These are phyloP conservation scores for Saccharomycopsis olivae DNA, from an alignment of 805 yeast genomes.

Conservation along the genomic window DNA sequence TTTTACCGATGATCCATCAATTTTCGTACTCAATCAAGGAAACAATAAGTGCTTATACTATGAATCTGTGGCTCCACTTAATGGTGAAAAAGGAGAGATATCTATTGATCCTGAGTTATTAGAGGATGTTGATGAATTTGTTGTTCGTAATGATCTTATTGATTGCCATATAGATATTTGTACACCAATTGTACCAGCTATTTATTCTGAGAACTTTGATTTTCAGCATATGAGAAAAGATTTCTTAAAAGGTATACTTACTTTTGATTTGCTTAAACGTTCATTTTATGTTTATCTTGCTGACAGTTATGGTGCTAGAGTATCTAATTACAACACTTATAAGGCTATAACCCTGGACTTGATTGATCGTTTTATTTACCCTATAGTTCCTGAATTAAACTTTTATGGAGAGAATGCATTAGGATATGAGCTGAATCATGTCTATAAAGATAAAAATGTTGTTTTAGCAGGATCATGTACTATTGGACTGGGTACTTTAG, in stretches of 20 bases:
- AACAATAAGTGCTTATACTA: slow-evolving; percentile 71
- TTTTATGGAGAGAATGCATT: slow-evolving; percentile 61
- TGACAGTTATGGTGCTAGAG: slow-evolving; percentile 83
- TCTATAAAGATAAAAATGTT: slow-evolving; percentile 84
- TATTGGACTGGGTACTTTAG: slow-evolving; percentile 68
- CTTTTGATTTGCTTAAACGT: slow-evolving; percentile 83
- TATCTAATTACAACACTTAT: slow-evolving; percentile 90
- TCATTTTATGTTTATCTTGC: slow-evolving; percentile 83
- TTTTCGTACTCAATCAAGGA: slow-evolving; percentile 73
- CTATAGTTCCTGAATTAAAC: slow-evolving; percentile 82
- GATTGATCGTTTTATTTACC: slow-evolving; percentile 86
- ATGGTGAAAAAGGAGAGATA: slow-evolving; percentile 35
- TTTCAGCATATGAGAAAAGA: slow-evolving; percentile 80
- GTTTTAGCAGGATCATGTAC: slow-evolving; percentile 88
- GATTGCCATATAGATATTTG: slow-evolving; percentile 97
- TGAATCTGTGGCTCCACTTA: slow-evolving; percentile 56
- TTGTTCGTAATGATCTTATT: slow-evolving; percentile 81
- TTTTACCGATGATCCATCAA: slow-evolving; percentile 49
- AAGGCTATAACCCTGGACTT: slow-evolving; percentile 86
- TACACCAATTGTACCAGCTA: slow-evolving; percentile 86
- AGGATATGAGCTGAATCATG: slow-evolving; percentile 70
- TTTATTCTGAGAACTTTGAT: slow-evolving; percentile 94
- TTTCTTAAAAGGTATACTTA: slow-evolving; percentile 82
- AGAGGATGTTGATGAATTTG: slow-evolving; percentile 62
- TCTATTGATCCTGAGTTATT: slow-evolving; percentile 77